phyloP scores from a whole-genome alignment of 2,329 filamentous ascomycete genomes.

The Paecilomyces variotii region DNA sequence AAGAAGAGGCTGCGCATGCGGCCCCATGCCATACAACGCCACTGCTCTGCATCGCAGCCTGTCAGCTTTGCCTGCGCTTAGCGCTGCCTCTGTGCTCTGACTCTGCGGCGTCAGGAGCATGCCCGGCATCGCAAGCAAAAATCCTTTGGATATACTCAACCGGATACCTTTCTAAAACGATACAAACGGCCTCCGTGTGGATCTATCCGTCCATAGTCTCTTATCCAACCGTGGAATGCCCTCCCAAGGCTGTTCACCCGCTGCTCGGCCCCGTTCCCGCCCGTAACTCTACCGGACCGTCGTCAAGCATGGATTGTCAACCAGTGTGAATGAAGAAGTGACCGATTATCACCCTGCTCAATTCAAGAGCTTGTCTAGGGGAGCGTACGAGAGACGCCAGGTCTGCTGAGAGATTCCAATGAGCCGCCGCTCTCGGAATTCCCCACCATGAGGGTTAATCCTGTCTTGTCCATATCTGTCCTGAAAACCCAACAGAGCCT shows the following conservation, averaged over 20 bases:
- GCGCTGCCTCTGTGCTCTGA: not conserved
- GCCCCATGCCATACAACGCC: not conserved
- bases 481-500: not conserved
- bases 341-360: constrained; percentile 1
- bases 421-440: not conserved
- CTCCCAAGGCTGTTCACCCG: not conserved
- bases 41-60: not conserved
- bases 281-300: constrained; percentile 3
- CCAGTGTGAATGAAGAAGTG: constrained; percentile 4
- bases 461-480: not conserved
- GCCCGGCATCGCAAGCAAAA: not conserved
- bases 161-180: not conserved
- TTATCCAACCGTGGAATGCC: constrained; percentile 5
- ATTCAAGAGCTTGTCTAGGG: constrained; percentile 3
- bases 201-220: constrained; percentile 2
- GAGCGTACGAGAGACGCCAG: constrained; percentile 3
- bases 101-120: not conserved
- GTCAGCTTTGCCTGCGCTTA: not conserved
- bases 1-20: not conserved
- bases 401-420: not conserved
- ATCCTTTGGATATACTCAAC: not conserved
- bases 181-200: not conserved
- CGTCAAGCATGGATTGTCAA: constrained; percentile 5
- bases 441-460: not conserved
- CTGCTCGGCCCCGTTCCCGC: constrained; percentile 6